Evolutionary conservation across 805 yeast genomes (phyloP).

Genomic region (Grigorovia yakushimaensis): DNA sequence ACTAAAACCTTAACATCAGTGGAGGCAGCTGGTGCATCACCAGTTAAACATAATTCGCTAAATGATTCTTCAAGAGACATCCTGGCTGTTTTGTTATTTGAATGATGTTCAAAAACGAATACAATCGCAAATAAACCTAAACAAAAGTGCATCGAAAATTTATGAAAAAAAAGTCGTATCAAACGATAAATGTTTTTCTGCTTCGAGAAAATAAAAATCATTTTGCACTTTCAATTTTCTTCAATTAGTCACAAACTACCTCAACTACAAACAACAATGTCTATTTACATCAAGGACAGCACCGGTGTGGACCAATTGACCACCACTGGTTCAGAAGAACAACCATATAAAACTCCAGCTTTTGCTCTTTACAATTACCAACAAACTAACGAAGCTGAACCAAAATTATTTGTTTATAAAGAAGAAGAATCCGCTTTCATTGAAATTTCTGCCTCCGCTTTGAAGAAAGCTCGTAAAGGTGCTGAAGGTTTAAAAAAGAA

Average conservation of each 20-base stretch:
- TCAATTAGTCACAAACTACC: no score
- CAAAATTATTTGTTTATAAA: constrained; percentile 46
- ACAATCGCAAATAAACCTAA: neutral
- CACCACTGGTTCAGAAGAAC: constrained; percentile 51
- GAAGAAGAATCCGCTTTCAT: constrained; percentile 34
- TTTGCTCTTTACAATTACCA: constrained; percentile 50
- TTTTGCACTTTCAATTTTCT: neutral
- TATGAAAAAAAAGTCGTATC: neutral
- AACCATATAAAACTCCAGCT: constrained; percentile 77
- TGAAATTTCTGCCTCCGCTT: constrained; percentile 80
- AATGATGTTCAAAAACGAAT: neutral
- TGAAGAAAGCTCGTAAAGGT: constrained; percentile 94
- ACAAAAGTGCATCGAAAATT: neutral
- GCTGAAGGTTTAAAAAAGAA: constrained; percentile 82
- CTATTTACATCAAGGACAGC: constrained; percentile 62
- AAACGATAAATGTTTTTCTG: neutral
- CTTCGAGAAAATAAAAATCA: neutral
- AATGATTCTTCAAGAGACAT: constrained; percentile 48
- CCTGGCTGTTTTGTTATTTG: neutral
- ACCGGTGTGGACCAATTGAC: constrained; percentile 56
- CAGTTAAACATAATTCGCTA: constrained; percentile 53
- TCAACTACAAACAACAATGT: constrained; percentile 9
- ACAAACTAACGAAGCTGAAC: constrained; percentile 27
- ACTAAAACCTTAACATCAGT: constrained; percentile 66
- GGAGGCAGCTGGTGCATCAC: constrained; percentile 36